phyloP scores from a whole-genome alignment of 371 early-diverging fungal species.

The Mucor piriformis region DNA sequence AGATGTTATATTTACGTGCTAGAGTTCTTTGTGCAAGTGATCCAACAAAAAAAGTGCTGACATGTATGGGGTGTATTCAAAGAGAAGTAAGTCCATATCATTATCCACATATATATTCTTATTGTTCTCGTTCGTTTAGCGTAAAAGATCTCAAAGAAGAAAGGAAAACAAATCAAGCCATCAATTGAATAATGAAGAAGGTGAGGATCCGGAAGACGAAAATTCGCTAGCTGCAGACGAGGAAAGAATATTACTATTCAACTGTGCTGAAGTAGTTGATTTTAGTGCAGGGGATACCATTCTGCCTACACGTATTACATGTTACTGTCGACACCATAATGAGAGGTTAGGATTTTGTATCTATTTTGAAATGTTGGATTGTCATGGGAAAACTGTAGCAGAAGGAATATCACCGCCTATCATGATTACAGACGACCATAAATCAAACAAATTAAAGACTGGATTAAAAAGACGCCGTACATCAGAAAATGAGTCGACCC shows the following conservation, averaged over 20 bases:
- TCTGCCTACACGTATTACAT: conserved; percentile 91
- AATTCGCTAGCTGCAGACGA: conserved; percentile 59
- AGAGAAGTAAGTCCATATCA: conserved; percentile 62
- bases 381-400: conserved; percentile 71
- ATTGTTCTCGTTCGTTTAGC: conserved; percentile 16
- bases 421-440: conserved; percentile 96
- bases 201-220: conserved; percentile 32
- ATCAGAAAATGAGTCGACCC: conserved; percentile 28
- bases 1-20: conserved; percentile 71
- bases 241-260: conserved; percentile 79
- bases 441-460: conserved; percentile 72
- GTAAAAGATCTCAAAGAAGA: conserved; percentile 55
- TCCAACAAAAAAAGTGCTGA: conserved; percentile 73
- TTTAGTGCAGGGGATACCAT: conserved; percentile 88
- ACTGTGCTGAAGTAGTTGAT: conserved; percentile 82
- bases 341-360: conserved; percentile 90
- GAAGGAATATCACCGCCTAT: conserved; percentile 88
- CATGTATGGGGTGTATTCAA: conserved; percentile 87
- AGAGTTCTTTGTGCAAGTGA: conserved; percentile 86
- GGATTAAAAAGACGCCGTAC: conserved; percentile 51
- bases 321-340: conserved; percentile 92
- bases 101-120: neutral
- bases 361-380: conserved; percentile 76
- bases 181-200: conserved; percentile 14
- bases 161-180: conserved; percentile 49